Base-by-base conservation (phyloP, 2,329 filamentous ascomycete species). In the Phaeophleospora eucalypticola region DNA sequence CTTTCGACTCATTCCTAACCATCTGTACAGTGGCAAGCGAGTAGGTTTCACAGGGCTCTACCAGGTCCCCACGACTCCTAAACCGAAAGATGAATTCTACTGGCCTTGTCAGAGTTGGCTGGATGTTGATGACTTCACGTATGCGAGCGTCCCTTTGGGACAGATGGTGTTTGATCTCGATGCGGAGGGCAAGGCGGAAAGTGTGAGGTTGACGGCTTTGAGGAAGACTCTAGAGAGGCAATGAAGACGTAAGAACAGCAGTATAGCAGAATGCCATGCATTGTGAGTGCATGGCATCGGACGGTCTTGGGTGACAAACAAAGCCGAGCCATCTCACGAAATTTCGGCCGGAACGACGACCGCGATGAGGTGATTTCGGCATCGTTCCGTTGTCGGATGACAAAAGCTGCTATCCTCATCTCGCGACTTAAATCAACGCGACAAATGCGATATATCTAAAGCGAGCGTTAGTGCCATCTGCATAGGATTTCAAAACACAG, bases 1-100 rank as follows among this genome's bases (percentile, higher is more conserved):
- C 10, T 52, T 62, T 7, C 54, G 58, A 7, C 32, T 62, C 8
- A 49, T 59, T 6, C 61, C 61, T 2, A 61, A 59, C n/a, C 53
- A 62, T 35, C 40, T 64, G 1, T 49, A 53, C 19, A 45, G 48
- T 14, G 53, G 46, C 6, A 43, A 46, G 4, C 33, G 49, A 19
- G 33, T 48, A 17, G 49, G 50, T 2, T 56, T 56, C 42, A 45
- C 46, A n/a, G 49, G 51, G 2, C 43, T 54, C 10, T 54, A 51
- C 39, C 48, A 53, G 38, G 29, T 36, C 15, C 41, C 42, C 8
- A 29, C 45, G 48, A n/a, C 51, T 46, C 40, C 44, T 46, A 42
- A 45, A 10, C 41, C 20, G 29, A 36, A 24, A 48, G 61, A 56
- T 35, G 43, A 35, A 12, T 48, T 39, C 43, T 62, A 43, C 38